phyloP scores from a whole-genome alignment of 2,329 filamentous ascomycete species.

The Diplodia seriata region DNA sequence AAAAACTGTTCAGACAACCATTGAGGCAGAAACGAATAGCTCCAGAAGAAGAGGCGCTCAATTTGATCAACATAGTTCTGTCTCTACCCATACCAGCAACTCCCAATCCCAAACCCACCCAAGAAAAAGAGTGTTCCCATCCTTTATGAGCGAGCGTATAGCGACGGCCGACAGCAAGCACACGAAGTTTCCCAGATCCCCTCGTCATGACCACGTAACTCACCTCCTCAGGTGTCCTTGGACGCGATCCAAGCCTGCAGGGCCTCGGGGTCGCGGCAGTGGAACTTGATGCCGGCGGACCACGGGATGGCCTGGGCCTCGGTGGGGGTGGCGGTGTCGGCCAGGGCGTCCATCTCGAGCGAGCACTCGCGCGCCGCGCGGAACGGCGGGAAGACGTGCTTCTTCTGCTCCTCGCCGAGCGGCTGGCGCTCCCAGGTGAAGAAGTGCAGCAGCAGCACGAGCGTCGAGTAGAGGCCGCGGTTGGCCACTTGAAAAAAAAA shows the following conservation, averaged over 20 bases:
- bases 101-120: too few relatives aligned
- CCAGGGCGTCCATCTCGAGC: constrained; percentile 36
- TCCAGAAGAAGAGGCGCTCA: too few relatives aligned
- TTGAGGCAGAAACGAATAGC: too few relatives aligned
- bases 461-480: constrained; percentile 35
- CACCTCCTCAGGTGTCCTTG: background rate
- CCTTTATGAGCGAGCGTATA: too few relatives aligned
- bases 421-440: constrained; percentile 37
- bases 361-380: constrained; percentile 36
- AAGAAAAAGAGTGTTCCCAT: too few relatives aligned
- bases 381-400: constrained; percentile 40
- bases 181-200: too few relatives aligned
- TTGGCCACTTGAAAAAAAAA: too few relatives aligned
- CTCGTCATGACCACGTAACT: background rate
- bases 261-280: constrained; percentile 34
- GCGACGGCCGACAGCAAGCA: too few relatives aligned
- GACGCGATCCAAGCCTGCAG: background rate
- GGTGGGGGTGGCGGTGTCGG: constrained; percentile 35
- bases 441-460: constrained; percentile 36
- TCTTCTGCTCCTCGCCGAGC: constrained; percentile 35
- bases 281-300: constrained; percentile 37
- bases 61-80: too few relatives aligned
- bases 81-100: too few relatives aligned
- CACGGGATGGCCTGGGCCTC: constrained; percentile 36
- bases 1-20: too few relatives aligned